A percentile compares a stretch with the other conserved stretches of the same genome.
Conservation (phyloP, 768 basidiomycete genomes). For the Psilocybe subaeruginosa region DNA sequence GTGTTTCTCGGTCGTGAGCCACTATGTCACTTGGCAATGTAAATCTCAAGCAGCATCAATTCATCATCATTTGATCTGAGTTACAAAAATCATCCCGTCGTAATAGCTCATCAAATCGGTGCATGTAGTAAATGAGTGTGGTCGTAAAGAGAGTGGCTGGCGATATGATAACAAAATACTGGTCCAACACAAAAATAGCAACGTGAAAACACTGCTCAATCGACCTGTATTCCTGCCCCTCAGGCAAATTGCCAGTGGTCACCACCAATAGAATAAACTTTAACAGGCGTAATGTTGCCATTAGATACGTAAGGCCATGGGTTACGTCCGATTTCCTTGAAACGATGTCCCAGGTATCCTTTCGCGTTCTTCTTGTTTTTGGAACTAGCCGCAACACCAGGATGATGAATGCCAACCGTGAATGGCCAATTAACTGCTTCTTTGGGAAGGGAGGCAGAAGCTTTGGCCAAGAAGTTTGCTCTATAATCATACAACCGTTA, state of each 20-base stretch:
- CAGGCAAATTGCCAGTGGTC: neutral
- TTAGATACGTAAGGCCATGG: neutral
- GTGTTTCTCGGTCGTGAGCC: no score
- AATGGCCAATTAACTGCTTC: neutral
- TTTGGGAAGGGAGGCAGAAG: neutral
- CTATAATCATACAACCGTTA: neutral
- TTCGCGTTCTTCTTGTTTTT: neutral
- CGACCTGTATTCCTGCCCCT: neutral
- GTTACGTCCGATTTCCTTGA: neutral
- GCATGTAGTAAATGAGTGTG: no score
- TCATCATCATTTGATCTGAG: no score
- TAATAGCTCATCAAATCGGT: no score
- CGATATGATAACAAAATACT: no score
- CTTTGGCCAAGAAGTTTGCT: neutral
- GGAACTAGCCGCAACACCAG: neutral
- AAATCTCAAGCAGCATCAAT: no score
- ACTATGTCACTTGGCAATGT: no score
- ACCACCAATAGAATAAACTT: neutral
- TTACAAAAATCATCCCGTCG: no score
- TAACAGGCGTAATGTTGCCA: neutral
- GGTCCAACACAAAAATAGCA: no score
- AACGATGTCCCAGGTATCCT: neutral
- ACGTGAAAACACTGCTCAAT: no score
- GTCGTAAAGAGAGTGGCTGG: no score
- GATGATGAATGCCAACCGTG: neutral